phyloP scores from a whole-genome alignment of 2,329 filamentous ascomycete species.

The Alternaria triticimaculans region DNA sequence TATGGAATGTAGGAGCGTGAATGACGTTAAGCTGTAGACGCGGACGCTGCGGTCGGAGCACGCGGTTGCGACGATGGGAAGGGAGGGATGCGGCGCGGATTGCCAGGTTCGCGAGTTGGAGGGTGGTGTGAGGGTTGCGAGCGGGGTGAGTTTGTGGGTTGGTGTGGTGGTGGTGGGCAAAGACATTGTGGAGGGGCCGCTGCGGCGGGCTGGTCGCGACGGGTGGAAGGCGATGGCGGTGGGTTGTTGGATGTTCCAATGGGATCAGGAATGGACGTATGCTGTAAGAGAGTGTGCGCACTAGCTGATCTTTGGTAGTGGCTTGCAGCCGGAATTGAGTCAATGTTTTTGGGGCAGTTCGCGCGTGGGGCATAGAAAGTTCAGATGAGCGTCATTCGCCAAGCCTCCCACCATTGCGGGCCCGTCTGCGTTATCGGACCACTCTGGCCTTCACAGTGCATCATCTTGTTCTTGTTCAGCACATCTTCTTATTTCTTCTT shows the following conservation, averaged over 20 bases:
- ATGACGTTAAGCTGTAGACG: constrained; percentile 84
- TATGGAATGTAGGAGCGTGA: constrained; percentile 78
- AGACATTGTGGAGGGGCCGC: constrained; percentile 24
- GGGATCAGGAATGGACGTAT: neutral
- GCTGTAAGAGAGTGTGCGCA: accelerated
- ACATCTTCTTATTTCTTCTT: neutral
- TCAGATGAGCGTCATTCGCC: constrained; percentile 31
- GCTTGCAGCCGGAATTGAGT: neutral
- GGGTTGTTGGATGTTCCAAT: neutral
- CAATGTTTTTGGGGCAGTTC: neutral
- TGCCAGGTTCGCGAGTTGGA: constrained; percentile 77
- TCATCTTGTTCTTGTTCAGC: neutral
- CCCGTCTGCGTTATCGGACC: constrained; percentile 18
- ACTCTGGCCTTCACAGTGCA: neutral
- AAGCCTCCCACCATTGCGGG: constrained; percentile 16
- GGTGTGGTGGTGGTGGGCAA: constrained; percentile 17
- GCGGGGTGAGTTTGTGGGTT: constrained; percentile 44
- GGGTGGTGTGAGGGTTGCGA: constrained; percentile 62
- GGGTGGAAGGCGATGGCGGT: neutral
- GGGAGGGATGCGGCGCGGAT: constrained; percentile 81
- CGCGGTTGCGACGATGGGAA: constrained; percentile 87
- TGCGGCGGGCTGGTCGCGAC: neutral
- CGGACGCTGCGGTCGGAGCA: constrained; percentile 86
- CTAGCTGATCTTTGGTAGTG: neutral
- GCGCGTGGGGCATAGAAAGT: constrained; percentile 23